Evolutionary conservation across 495 filamentous ascomycete species (phyloP), one percentile per base, ranked within the genome.

Genomic region (Neurospora sp.): DNA sequence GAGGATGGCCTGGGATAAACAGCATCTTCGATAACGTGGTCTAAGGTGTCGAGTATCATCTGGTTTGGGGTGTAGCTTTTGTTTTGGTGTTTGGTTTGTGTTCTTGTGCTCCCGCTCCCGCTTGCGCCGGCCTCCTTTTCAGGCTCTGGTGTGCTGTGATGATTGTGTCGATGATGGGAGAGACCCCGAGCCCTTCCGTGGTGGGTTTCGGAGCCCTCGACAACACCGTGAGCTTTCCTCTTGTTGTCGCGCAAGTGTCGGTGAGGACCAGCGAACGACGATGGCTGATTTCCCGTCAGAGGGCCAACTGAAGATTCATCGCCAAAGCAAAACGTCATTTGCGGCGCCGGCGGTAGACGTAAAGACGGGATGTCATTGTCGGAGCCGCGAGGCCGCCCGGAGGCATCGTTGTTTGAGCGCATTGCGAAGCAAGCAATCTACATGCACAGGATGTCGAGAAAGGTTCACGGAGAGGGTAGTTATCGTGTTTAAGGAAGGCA

Each of bases 251-350:
- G 74, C 72, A 75, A 73, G 66, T 81, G 78, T 31, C 76, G 79
- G 27, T 79, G 70, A 71, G 40, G 69, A 5, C 69, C 39, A 18
- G 78, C 76, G 53, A 81, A 76, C 38, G 73, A 44, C 9, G 76
- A 76, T 14, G 76, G 81, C 73, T 74, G 80, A 37, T 37, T 66
- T 35, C 53, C 53, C 38, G 75, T 74, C 31, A 83, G 81, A n/a
- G 85, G 81, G 73, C 84, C 83, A 68, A 88, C 79, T 35, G 82
- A 78, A 39, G 85, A 83, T 75, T 89, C 88, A 73, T 88, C 85
- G 72, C 84, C 84, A 48, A 89, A 77, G 73, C 87, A 84, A 72
- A 86, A 89, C 37, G 85, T 87, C 85, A 89, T 89, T 31, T 86
- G 85, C 44, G 85, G 79, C 10, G 75, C 74, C 40, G 74, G 16